Conservation (phyloP, 495 filamentous ascomycete genomes). For the Podospora comata region DNA sequence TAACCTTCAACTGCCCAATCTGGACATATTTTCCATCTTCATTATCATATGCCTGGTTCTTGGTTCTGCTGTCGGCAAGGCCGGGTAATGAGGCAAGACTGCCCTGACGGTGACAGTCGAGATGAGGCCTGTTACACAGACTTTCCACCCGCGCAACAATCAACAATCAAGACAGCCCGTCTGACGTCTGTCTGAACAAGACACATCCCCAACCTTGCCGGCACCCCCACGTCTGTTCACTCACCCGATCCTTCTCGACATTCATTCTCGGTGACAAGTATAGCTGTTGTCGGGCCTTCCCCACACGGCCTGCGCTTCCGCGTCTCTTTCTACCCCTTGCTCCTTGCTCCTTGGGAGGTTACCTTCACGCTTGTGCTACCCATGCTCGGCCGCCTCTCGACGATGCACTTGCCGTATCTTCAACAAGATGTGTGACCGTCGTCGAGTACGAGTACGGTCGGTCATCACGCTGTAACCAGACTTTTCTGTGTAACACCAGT, state of each 20-base stretch:
- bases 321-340: slow-evolving; percentile 1
- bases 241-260: not conserved
- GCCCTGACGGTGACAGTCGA: not conserved
- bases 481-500: slow-evolving; percentile 22
- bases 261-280: too few species aligned
- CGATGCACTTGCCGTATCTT: slow-evolving; percentile 9
- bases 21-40: not conserved
- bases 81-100: not conserved
- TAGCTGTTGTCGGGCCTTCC: not conserved
- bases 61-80: not conserved
- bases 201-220: not conserved
- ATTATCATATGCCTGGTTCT: not conserved
- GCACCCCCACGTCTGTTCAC: not conserved
- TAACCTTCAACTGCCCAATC: not conserved
- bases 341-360: not conserved
- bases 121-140: not conserved
- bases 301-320: slow-evolving; percentile 5
- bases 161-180: not conserved
- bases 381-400: slow-evolving; percentile 1
- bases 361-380: not conserved
- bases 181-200: not conserved
- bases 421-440: slow-evolving; percentile 10
- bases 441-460: slow-evolving; percentile 6
- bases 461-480: slow-evolving; percentile 16
- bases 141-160: not conserved